These are phyloP conservation scores for Pochonia chlamydosporia DNA, from an alignment of 2,329 filamentous ascomycete genomes.

Conservation along the genomic window DNA sequence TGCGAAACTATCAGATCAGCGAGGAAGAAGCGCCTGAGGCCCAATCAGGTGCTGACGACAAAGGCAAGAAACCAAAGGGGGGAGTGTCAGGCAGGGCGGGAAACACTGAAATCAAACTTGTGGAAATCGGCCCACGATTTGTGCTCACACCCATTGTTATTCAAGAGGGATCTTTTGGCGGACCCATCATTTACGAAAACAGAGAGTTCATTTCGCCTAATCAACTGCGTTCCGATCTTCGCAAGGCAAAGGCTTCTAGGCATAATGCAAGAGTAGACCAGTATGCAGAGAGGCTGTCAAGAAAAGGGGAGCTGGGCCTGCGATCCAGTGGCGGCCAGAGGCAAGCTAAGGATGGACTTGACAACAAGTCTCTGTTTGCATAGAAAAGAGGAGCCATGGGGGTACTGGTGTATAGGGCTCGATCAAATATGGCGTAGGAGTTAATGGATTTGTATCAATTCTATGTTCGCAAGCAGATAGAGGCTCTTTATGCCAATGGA, in stretches of 20 bases:
- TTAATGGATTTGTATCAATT: constrained; percentile 1
- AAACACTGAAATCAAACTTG: constrained; percentile 72
- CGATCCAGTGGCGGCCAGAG: constrained; percentile 58
- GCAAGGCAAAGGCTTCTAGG: constrained; percentile 67
- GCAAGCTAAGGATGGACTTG: constrained; percentile 62
- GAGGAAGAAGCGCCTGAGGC: constrained; percentile 64
- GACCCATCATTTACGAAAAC: constrained; percentile 96
- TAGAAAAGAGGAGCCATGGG: constrained; percentile 28
- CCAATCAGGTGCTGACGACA: constrained; percentile 31
- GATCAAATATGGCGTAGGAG: constrained; percentile 3
- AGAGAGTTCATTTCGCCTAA: constrained; percentile 96
- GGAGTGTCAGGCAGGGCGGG: constrained; percentile 25
- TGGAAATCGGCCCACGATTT: constrained; percentile 92
- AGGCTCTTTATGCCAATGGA: too few relatives aligned
- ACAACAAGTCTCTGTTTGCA: constrained; percentile 71
- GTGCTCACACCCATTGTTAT: constrained; percentile 93
- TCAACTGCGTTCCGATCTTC: constrained; percentile 79
- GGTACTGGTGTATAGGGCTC: not conserved
- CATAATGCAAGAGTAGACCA: constrained; percentile 75
- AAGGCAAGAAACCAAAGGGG: constrained; percentile 33
- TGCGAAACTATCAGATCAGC: constrained; percentile 88
- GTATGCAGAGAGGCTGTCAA: constrained; percentile 63
- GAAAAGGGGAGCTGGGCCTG: constrained; percentile 72
- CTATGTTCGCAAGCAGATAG: not conserved
- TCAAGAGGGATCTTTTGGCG: constrained; percentile 89